phyloP scores from a whole-genome alignment of 2,329 filamentous ascomycete genomes.

The Beauveria australis region DNA sequence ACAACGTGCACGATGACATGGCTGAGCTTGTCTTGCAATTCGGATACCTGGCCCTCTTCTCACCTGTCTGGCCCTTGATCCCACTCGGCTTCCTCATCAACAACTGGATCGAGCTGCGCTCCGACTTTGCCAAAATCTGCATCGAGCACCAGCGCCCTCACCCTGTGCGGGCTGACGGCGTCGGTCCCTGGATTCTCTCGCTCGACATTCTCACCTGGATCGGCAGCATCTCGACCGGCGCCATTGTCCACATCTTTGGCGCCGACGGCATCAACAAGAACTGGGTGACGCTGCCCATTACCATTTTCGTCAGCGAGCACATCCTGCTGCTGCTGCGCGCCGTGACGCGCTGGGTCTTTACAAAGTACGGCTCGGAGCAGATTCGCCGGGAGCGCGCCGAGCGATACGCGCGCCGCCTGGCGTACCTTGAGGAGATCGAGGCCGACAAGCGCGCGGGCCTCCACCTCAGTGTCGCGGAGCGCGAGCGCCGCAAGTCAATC shows the following conservation, averaged over 20 bases:
- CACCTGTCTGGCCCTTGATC: slow-evolving; percentile 67
- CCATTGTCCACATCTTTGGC: slow-evolving; percentile 67
- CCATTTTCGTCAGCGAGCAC: slow-evolving; percentile 67
- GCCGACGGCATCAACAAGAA: slow-evolving; percentile 42
- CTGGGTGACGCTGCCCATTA: slow-evolving; percentile 58
- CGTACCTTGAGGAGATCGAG: slow-evolving; percentile 33
- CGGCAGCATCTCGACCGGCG: slow-evolving; percentile 63
- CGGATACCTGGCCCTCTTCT: slow-evolving; percentile 66
- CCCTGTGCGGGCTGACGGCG: slow-evolving; percentile 62
- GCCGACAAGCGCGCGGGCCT: slow-evolving; percentile 26
- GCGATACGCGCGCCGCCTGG: slow-evolving; percentile 29
- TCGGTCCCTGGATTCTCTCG: slow-evolving; percentile 64
- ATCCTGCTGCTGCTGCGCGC: slow-evolving; percentile 55
- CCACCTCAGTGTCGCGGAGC: slow-evolving; percentile 26
- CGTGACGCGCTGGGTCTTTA: slow-evolving; percentile 27
- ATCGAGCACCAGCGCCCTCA: slow-evolving; percentile 64
- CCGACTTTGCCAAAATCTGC: slow-evolving; percentile 70
- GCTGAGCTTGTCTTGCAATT: slow-evolving; percentile 68
- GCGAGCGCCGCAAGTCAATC: slow-evolving; percentile 30
- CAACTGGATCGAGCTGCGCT: slow-evolving; percentile 69
- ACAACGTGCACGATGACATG: slow-evolving; percentile 66
- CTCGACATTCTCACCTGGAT: slow-evolving; percentile 64
- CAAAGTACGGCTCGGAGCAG: slow-evolving; percentile 31
- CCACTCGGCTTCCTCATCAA: slow-evolving; percentile 66
- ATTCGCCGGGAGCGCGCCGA: slow-evolving; percentile 32